Base-by-base conservation (phyloP, 2,329 filamentous ascomycete genomes). In the Epichloe sp. region DNA sequence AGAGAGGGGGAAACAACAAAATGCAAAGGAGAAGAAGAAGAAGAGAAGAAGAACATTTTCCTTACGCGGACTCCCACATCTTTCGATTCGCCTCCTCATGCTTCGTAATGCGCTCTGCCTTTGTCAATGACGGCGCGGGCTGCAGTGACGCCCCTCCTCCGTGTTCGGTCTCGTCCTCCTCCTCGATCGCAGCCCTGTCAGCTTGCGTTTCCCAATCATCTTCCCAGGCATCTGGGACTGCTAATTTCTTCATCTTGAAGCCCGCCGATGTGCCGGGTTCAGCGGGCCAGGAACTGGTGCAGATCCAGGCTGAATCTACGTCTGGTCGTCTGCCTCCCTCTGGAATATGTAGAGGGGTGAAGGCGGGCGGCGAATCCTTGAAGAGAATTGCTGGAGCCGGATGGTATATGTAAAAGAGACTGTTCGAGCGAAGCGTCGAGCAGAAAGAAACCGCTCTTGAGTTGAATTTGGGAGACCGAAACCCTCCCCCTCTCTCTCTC, bases 11-110 rank as follows among this genome's bases (percentile, higher is more conserved):
- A 23, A 40, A 38, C 44, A 41, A 38, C 45, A 21, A 44, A 44
- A 31, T 4, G n/a, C 8, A 7, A 41, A 45, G 34, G 5, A 31
- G 26, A 37, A 43, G 50, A 49, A 15, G 40, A 35, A 40, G 19
- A 36, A 15, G n/a, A n/a, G n/a, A 40, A 63, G 17, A 11, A 15
- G 3, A 12, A 26, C 2, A 8, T 31, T 35, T 15, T 47, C 2
- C 80, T 52, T 80, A 93, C 85, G 90, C 91, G 62, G 88, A 83
- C 62, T 93, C 81, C 91, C 91, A 96, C 51, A 96, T 70, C 66
- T 86, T 85, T 60, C 83, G 81, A 65, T 96, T 95, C 49, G 83
- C 78, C 65, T 95, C 88, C 31, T 79, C 80, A 65, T 97, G 91
- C 63, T 84, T 79, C 12, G 86, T 87, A 55, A 86, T 75, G 42